Evolutionary conservation across 2,329 filamentous ascomycete species (phyloP), one percentile per base, ranked within the genome.

Genomic region (Colletotrichum sublineola): DNA sequence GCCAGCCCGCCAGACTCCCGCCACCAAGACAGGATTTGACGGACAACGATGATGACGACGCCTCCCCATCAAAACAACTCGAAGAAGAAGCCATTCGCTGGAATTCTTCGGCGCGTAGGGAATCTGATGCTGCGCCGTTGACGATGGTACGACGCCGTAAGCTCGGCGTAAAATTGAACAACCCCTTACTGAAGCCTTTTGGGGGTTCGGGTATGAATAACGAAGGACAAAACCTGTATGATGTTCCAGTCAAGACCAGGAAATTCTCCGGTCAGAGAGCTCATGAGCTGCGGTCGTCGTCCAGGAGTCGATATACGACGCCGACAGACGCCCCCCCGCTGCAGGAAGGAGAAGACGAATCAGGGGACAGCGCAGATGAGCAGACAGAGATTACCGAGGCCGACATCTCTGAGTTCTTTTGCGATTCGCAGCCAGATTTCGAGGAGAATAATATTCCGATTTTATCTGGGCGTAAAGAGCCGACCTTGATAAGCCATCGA

Each of bases 301-400:
- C 18, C 5, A 42, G 15, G 33, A 40, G 38, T 18, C 66, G 42
- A 14, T 66, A 40, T 12, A 29, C 44, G 18, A 40, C 52, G 24
- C 68, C 65, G 14, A 31, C 52, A 6, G 46, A 31, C 14, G 6
- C 33, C 12, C n/a, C 33, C 12, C n/a, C 33, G 8, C 48, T 48
- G 42, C 24, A n/a, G 15, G 56, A 42, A 14, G 24, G 24, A 8
- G 70, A 48, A 15, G 60, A 65, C 3, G 55, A 52, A 40, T 65
- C 70, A 14, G 60, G 46, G 5, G 48, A 60, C 15, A 70, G 55
- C 66, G 38, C 53, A 4, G 18, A 60, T 15, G 70, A 73, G 60
- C 44, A 62, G 24, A 70, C 66, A 6, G 66, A 73, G 29, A 73
- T 73, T n/a, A 63, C 66, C n/a, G 69, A 72, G 38, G 69, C 66